Evolutionary conservation across 257 asterid genomes (phyloP).

Genomic region (Solanum pennellii): DNA sequence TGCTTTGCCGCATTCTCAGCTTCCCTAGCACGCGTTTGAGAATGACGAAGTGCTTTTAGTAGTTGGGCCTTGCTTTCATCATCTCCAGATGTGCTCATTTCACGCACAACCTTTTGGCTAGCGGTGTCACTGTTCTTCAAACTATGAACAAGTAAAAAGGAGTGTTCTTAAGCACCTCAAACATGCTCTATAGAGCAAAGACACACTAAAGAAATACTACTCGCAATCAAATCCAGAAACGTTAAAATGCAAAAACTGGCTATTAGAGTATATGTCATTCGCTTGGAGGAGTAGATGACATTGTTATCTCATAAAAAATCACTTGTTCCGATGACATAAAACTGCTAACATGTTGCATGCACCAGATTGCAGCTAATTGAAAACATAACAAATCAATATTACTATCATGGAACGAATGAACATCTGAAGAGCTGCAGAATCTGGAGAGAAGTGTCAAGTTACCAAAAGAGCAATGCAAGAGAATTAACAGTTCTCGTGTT

Average conservation of each 20-base stretch:
- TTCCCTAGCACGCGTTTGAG: conserved; percentile 95
- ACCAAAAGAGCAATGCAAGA: not conserved
- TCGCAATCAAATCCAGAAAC: not conserved
- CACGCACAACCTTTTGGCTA: conserved; percentile 9
- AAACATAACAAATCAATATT: not conserved
- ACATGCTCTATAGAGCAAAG: not conserved
- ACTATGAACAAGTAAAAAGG: not conserved
- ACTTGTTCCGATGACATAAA: not conserved
- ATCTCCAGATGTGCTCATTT: conserved; percentile 1
- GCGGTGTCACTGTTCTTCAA: conserved; percentile 25
- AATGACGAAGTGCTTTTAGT: conserved; percentile 70
- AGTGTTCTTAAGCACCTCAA: not conserved
- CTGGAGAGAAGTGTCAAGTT: not conserved
- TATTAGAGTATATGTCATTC: not conserved
- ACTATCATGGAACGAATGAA: not conserved
- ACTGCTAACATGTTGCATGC: not conserved
- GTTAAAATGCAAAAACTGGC: not conserved
- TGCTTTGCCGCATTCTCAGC: conserved; percentile 69
- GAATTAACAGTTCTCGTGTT: not conserved
- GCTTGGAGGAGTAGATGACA: not conserved
- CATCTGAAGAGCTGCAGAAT: not conserved
- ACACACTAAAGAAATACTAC: not conserved
- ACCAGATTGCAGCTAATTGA: not conserved
- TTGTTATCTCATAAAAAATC: not conserved
- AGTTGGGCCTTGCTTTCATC: conserved; percentile 40